Conservation (phyloP, 2,329 filamentous ascomycete species). For the Cladosporium oxysporum region DNA sequence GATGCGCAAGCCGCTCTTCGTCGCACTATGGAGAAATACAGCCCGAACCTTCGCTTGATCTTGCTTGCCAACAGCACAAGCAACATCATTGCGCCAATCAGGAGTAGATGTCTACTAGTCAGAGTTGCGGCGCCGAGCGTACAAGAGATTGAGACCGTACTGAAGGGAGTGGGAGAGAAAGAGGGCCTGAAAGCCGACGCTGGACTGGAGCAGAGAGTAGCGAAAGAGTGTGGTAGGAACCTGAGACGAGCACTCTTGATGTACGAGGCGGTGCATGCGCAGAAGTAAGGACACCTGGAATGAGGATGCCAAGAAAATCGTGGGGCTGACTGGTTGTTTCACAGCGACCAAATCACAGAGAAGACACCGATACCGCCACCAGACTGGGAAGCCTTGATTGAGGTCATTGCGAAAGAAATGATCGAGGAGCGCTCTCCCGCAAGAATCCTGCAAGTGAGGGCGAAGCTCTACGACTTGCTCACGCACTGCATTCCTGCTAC, state of each 20-base stretch:
- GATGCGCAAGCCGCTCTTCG: slow-evolving; percentile 94
- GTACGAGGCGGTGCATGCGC: slow-evolving; percentile 95
- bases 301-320: neutral
- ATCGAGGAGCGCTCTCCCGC: slow-evolving; percentile 90
- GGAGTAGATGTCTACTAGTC: slow-evolving; percentile 86
- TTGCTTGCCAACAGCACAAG: slow-evolving; percentile 93
- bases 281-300: slow-evolving; percentile 68
- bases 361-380: slow-evolving; percentile 88
- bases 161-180: slow-evolving; percentile 69
- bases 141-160: slow-evolving; percentile 76
- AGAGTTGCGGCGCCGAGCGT: slow-evolving; percentile 87
- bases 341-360: slow-evolving; percentile 85
- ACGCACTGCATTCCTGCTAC: slow-evolving; percentile 97
- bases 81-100: slow-evolving; percentile 98
- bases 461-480: slow-evolving; percentile 94
- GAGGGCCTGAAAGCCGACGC: slow-evolving; percentile 80
- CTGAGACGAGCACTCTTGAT: slow-evolving; percentile 87
- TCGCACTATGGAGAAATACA: slow-evolving; percentile 99
- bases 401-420: slow-evolving; percentile 88
- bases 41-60: slow-evolving; percentile 88
- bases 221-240: slow-evolving; percentile 87
- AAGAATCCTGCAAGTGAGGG: slow-evolving; percentile 81
- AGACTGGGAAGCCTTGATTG: slow-evolving; percentile 93
- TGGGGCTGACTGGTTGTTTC: slow-evolving; percentile 34
- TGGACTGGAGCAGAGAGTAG: slow-evolving; percentile 79